These are phyloP conservation scores for Populus tremula DNA, from an alignment of 345 rosid species.

Conservation along the genomic window DNA sequence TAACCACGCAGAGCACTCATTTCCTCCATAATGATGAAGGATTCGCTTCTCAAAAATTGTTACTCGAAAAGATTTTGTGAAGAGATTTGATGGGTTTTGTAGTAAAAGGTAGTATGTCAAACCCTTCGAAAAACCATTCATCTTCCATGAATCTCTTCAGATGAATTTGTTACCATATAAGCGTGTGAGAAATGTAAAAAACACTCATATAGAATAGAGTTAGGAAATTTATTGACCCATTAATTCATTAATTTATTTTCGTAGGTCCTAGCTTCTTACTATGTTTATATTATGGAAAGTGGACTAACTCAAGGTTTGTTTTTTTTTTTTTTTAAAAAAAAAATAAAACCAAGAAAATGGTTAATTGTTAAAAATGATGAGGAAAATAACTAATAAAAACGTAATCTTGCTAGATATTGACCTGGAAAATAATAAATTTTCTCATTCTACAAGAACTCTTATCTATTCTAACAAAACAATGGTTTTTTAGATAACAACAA, in stretches of 20 bases:
- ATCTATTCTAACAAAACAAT: too few relatives aligned
- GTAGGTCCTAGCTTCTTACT: not conserved
- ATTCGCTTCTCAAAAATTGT: not conserved
- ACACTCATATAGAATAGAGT: not conserved
- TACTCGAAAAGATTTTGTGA: too few relatives aligned
- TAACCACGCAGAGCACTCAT: not conserved
- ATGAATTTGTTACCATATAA: not conserved
- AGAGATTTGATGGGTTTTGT: not conserved
- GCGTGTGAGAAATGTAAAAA: not conserved
- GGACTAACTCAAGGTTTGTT: too few relatives aligned
- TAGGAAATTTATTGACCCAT: not conserved
- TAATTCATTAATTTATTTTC: too few relatives aligned
- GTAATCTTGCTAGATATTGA: not conserved
- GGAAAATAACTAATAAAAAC: too few relatives aligned
- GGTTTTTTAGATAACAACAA: too few relatives aligned
- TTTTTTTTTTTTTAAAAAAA: too few relatives aligned
- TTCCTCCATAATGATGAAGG: not conserved
- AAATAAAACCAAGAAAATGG: too few relatives aligned
- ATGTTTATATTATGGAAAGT: not conserved
- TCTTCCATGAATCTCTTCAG: not conserved
- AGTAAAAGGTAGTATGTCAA: not conserved
- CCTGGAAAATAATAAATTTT: not conserved
- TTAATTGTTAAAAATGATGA: too few relatives aligned
- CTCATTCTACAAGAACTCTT: not conserved
- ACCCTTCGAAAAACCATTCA: not conserved